phyloP scores from a whole-genome alignment of 2,329 filamentous ascomycete genomes.

The Magnaporthiopsis rhizophila region DNA sequence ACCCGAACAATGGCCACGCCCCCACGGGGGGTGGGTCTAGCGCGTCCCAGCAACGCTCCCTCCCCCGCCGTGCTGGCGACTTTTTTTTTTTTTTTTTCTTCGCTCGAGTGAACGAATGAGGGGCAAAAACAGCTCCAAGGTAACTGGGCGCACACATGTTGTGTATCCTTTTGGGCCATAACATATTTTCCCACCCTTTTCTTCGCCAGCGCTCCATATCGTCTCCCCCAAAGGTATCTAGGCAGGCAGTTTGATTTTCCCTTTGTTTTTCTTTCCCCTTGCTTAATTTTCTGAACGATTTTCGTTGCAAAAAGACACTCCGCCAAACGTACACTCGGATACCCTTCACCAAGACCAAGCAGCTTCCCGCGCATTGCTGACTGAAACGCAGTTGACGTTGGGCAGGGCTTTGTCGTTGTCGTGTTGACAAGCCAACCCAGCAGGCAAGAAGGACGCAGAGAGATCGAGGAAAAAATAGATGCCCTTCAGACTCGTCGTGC shows the following conservation, averaged over 20 bases:
- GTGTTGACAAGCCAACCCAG: neutral
- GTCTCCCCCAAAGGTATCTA: neutral
- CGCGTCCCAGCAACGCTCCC: conserved; percentile 1
- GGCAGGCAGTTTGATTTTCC: neutral
- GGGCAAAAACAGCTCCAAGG: conserved; percentile 4
- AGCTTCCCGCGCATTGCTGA: neutral
- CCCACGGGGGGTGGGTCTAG: conserved; percentile 1
- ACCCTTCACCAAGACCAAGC: neutral
- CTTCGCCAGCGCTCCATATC: neutral
- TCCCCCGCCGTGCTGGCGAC: neutral
- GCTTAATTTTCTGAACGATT: neutral
- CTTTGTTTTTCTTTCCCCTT: neutral
- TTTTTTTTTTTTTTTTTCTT: conserved; percentile 1
- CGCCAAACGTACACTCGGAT: neutral
- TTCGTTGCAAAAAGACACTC: neutral
- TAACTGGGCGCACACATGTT: neutral
- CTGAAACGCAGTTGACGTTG: neutral
- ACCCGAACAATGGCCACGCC: too few relatives aligned
- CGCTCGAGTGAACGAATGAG: conserved; percentile 5
- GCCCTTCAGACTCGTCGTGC: neutral
- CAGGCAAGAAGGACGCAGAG: neutral
- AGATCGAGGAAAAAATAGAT: neutral
- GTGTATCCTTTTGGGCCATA: neutral
- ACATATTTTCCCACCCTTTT: neutral
- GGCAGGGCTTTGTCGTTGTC: neutral